Evolutionary conservation across 331 rosid genomes (phyloP).

Genomic region (Stylosanthes scabra): DNA sequence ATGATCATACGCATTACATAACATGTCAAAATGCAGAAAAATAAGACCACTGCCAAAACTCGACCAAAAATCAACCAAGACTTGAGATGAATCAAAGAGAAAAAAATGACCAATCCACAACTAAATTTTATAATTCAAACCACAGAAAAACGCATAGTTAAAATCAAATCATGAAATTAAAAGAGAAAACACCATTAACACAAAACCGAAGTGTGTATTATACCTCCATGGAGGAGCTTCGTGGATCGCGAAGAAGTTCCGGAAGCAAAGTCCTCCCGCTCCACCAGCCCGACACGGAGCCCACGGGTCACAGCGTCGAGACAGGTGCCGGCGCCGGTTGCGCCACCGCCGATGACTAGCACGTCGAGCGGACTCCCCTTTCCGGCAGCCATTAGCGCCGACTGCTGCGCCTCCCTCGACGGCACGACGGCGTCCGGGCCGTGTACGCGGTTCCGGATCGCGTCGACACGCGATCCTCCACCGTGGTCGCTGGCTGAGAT

Average conservation of each 20-base stretch:
- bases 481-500: conserved; percentile 62
- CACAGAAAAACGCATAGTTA: background rate
- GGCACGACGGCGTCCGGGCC: conserved; percentile 67
- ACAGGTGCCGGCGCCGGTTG: conserved; percentile 88
- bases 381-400: conserved; percentile 65
- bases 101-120: background rate
- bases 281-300: conserved; percentile 96
- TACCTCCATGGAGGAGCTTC: conserved; percentile 98
- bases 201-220: background rate
- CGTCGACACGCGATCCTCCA: conserved; percentile 46
- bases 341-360: conserved; percentile 96
- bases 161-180: background rate
- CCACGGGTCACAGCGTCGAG: conserved; percentile 93
- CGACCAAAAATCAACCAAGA: no score
- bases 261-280: conserved; percentile 92
- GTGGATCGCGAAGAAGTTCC: conserved; percentile 99
- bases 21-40: background rate
- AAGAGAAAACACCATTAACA: background rate
- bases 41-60: no score
- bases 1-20: background rate
- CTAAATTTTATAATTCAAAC: background rate
- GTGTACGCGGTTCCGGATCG: conserved; percentile 59
- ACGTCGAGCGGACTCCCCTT: conserved; percentile 79
- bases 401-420: conserved; percentile 65
- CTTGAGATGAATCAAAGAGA: no score